Evolutionary conservation across 306 rosid genomes (phyloP), one percentile per base, ranked within the genome.

Genomic region (Lagenaria siceraria): DNA sequence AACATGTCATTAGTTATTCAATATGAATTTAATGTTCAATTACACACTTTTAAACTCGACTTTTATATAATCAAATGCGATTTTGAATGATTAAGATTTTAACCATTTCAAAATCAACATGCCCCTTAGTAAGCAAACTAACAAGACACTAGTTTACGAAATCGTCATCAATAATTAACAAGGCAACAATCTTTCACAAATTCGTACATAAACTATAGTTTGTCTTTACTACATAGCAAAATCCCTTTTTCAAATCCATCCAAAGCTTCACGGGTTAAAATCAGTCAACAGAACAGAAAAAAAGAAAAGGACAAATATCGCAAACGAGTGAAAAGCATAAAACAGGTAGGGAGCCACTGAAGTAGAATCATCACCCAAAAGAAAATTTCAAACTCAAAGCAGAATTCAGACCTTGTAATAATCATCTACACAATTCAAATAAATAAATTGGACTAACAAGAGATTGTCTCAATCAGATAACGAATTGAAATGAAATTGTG

Each of bases 251-350:
- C 19, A 75, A 49, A 27, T 35, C 48, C 61, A 56, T 66, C 74
- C 77, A 79, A 73, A 36, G 62, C 60, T 72, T 74, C 80, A 78
- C 64, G 78, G 75, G 78, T 27, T n/a, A 73, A 70, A 73, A 46
- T 14, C 49, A 60, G 53, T 27, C 62, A 76, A 36, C 48, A 35
- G 7, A 42, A 61, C 54, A 72, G 64, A 54, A 70, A 64, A 56
- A 83, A 63, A 17, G 58, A 43, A 54, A 31, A 82, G 11, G 77
- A 80, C 77, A 74, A 74, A 77, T 42, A 25, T 56, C 11, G 66
- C 52, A 19, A 58, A 76, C 63, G 75, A 74, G 17, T 48, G 53
- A 21, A 66, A 29, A 49, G 7, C 60, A 29, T 43, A 25, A 46
- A 35, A 21, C 74, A 38, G 33, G 74, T 42, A 49, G 74, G 74